phyloP scores from a whole-genome alignment of 495 filamentous ascomycete genomes.

The Jackrogersella minutella region DNA sequence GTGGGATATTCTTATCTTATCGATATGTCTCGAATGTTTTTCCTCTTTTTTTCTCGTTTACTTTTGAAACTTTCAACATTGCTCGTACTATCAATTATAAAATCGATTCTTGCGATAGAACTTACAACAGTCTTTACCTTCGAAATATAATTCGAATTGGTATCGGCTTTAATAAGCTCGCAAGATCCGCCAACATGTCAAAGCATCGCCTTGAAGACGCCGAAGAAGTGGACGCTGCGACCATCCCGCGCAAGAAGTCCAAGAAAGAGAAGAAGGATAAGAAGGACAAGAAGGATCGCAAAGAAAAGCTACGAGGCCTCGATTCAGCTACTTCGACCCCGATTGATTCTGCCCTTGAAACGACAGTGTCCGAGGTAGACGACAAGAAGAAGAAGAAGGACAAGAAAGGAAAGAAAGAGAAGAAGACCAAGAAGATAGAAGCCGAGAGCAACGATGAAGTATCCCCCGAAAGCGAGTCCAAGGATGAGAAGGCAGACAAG shows the following conservation, averaged over 20 bases:
- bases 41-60: background rate
- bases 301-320: slow-evolving; percentile 24
- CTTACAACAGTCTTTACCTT: too few relatives aligned
- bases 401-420: slow-evolving; percentile 24
- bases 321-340: background rate
- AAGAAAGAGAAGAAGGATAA: slow-evolving; percentile 43
- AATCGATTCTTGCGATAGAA: background rate
- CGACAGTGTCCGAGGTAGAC: slow-evolving; percentile 9
- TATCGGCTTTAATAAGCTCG: background rate
- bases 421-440: slow-evolving; percentile 24
- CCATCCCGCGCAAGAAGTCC: slow-evolving; percentile 45
- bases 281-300: slow-evolving; percentile 45
- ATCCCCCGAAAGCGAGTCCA: slow-evolving; percentile 46
- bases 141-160: background rate
- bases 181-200: slow-evolving; percentile 29
- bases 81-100: background rate
- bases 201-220: slow-evolving; percentile 45
- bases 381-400: slow-evolving; percentile 20
- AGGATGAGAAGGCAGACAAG: slow-evolving; percentile 14
- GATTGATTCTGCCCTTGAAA: slow-evolving; percentile 10
- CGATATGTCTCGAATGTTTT: background rate
- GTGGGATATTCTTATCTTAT: slow-evolving; percentile 8
- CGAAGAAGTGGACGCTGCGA: slow-evolving; percentile 39
- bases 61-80: background rate
- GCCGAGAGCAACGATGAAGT: slow-evolving; percentile 15